Evolutionary conservation across 441 rosid genomes (phyloP).

Genomic region (Aquilaria agallochum): DNA sequence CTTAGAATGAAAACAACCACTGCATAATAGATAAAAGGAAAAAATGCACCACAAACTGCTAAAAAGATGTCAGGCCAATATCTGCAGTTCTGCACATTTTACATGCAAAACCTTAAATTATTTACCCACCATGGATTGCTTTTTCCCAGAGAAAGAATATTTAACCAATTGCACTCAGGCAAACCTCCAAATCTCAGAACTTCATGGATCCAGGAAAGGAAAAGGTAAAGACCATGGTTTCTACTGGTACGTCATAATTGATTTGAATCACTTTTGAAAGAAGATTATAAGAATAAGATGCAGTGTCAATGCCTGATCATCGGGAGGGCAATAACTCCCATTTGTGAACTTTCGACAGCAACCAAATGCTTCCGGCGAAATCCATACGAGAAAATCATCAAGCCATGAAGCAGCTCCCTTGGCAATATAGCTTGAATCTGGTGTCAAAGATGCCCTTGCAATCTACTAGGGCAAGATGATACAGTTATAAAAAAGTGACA

Average conservation of each 20-base stretch:
- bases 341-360: slow-evolving; percentile 96
- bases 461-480: slow-evolving; percentile 42
- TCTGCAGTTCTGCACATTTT: too few relatives aligned
- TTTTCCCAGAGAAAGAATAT: too few relatives aligned
- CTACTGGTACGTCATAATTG: neutral
- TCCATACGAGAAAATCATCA: slow-evolving; percentile 98
- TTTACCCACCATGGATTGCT: too few relatives aligned
- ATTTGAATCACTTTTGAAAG: too few relatives aligned
- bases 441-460: slow-evolving; percentile 75
- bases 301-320: slow-evolving; percentile 72
- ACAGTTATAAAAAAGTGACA: neutral
- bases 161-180: too few relatives aligned
- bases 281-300: slow-evolving; percentile 7
- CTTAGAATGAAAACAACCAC: neutral
- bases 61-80: too few relatives aligned
- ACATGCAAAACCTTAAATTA: too few relatives aligned
- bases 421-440: slow-evolving; percentile 90
- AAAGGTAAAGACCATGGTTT: neutral
- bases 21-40: too few relatives aligned
- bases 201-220: neutral
- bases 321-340: slow-evolving; percentile 95
- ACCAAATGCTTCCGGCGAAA: slow-evolving; percentile 99
- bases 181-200: neutral
- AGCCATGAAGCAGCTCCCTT: slow-evolving; percentile 99
- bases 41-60: too few relatives aligned